A percentile compares a stretch with the other conserved stretches of the same genome.
Evolutionary conservation across 73 alveolate genomes (phyloP).

Genomic region (Blepharisma stoltei): DNA sequence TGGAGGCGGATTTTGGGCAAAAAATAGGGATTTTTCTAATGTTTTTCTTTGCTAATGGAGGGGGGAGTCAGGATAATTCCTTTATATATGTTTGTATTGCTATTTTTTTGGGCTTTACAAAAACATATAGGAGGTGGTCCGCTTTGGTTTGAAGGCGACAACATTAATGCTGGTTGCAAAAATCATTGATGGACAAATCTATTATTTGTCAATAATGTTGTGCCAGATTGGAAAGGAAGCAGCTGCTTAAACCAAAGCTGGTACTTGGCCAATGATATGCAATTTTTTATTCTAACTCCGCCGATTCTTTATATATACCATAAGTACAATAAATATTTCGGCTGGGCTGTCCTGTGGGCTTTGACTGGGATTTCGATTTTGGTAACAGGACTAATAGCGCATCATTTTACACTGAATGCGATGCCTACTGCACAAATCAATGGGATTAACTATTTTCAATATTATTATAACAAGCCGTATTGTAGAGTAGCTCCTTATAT

Average conservation of each 20-base stretch:
- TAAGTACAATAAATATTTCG: neutral
- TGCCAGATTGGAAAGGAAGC: conserved; percentile 25
- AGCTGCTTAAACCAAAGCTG: conserved; percentile 43
- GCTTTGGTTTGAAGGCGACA: neutral
- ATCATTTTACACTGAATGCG: neutral
- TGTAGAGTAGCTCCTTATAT: conserved; percentile 42
- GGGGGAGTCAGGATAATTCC: too few species aligned
- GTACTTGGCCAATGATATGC: conserved; percentile 51
- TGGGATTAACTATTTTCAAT: neutral
- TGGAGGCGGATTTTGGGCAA: too few species aligned
- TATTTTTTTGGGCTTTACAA: neutral
- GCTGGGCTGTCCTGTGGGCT: neutral
- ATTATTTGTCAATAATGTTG: conserved; percentile 14
- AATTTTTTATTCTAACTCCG: conserved; percentile 42
- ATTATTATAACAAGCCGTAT: conserved; percentile 40
- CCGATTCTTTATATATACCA: neutral
- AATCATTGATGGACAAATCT: conserved; percentile 27
- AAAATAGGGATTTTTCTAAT: too few species aligned
- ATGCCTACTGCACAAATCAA: neutral
- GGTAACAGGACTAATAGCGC: neutral
- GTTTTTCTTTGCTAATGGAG: too few species aligned
- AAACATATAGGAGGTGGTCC: neutral
- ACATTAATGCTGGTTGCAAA: neutral
- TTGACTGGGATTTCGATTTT: neutral
- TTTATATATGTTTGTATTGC: neutral